Conservation (phyloP, 441 rosid species). For the Hura crepitans region DNA sequence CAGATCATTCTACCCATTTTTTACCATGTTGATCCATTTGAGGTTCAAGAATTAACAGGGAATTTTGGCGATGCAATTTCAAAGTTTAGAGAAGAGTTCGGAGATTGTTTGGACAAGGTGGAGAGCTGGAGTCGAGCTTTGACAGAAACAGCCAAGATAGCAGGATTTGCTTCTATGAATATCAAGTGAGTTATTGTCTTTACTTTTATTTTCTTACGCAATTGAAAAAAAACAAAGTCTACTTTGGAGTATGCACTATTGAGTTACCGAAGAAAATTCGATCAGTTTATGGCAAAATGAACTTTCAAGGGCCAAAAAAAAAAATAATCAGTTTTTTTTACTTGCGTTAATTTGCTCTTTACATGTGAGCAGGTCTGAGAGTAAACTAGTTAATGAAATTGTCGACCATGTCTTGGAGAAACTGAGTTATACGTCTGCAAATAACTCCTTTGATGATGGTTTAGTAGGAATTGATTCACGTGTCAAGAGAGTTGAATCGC, state of each 20-base stretch:
- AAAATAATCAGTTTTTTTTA: not conserved
- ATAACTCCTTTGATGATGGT: not conserved
- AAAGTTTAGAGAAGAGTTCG: not conserved
- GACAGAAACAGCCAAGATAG: not conserved
- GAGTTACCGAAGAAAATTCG: too few relatives aligned
- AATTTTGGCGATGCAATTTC: constrained; percentile 2
- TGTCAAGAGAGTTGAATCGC: not conserved
- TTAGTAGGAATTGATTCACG: constrained; percentile 5
- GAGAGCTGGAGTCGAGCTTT: not conserved
- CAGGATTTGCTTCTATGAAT: not conserved
- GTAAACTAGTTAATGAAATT: not conserved
- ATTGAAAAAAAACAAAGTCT: too few relatives aligned
- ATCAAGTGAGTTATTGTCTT: not conserved
- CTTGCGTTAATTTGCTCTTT: not conserved
- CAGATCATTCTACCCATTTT: constrained; percentile 28
- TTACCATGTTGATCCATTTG: constrained; percentile 24
- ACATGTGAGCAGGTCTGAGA: not conserved
- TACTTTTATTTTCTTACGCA: not conserved
- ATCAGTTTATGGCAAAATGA: too few relatives aligned
- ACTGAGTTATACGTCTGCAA: not conserved
- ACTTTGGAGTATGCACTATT: too few relatives aligned
- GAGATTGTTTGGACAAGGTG: not conserved
- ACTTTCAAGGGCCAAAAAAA: too few relatives aligned
- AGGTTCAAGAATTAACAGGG: constrained; percentile 26
- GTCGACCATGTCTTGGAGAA: not conserved